phyloP scores from a whole-genome alignment of 108 stramenopile genomes.

The Cyclotella atomus region DNA sequence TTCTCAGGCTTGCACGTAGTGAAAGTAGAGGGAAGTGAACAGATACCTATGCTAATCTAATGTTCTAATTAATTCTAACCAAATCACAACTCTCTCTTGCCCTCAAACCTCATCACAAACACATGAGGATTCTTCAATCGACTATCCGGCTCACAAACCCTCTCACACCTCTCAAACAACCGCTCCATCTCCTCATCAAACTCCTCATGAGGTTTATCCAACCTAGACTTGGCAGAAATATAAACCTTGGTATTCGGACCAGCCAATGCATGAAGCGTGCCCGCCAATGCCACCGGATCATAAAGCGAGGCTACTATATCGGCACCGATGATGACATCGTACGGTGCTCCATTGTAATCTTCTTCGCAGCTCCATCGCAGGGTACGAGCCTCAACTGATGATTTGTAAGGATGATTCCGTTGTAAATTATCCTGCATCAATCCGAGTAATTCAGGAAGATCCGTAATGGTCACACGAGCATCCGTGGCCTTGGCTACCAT shows the following conservation, averaged over 20 bases:
- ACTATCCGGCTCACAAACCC: constrained; percentile 30
- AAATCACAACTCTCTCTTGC: constrained; percentile 30
- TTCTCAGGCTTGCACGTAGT: too few species aligned
- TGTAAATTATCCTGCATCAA: constrained; percentile 60
- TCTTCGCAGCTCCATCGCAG: constrained; percentile 69
- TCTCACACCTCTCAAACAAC: constrained; percentile 53
- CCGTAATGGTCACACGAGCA: constrained; percentile 65
- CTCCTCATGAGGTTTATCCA: constrained; percentile 54
- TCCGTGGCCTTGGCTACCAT: constrained; percentile 59
- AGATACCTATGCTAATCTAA: neutral
- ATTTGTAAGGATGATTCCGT: constrained; percentile 34
- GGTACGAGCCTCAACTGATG: constrained; percentile 28
- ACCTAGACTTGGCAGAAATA: constrained; percentile 65
- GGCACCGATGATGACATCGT: constrained; percentile 79
- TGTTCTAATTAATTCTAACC: neutral
- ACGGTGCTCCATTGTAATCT: constrained; percentile 39
- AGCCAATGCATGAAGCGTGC: constrained; percentile 67
- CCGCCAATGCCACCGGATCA: constrained; percentile 64
- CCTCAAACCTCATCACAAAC: constrained; percentile 53
- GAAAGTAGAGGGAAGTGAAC: neutral
- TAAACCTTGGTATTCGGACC: constrained; percentile 59
- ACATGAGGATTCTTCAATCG: constrained; percentile 71
- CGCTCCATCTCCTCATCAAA: constrained; percentile 64
- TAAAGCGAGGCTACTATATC: constrained; percentile 86
- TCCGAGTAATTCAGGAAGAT: constrained; percentile 66